These are phyloP conservation scores for Aspergillus ochraceus DNA, from an alignment of 2,329 filamentous ascomycete genomes.

Conservation along the genomic window DNA sequence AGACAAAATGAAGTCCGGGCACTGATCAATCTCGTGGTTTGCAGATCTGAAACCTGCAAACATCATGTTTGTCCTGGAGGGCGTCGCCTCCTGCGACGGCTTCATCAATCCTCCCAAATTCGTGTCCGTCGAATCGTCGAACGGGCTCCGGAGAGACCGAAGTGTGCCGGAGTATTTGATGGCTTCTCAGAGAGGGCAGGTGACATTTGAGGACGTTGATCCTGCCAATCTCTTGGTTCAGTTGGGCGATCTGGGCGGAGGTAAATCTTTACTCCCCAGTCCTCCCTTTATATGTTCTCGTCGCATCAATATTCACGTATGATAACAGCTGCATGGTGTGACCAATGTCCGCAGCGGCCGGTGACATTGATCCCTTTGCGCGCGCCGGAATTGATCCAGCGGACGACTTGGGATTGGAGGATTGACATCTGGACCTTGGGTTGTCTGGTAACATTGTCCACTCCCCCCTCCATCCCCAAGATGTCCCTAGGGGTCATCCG, in stretches of 20 bases:
- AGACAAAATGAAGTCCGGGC: not conserved
- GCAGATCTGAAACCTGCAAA: not conserved
- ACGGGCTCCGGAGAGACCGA: not conserved
- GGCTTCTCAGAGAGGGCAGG: not conserved
- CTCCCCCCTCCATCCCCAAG: too few species aligned
- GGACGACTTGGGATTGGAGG: not conserved
- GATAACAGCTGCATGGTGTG: not conserved
- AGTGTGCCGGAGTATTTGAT: not conserved
- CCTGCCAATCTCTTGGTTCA: not conserved
- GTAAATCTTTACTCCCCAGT: not conserved
- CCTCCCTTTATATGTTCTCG: not conserved
- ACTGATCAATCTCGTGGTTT: not conserved
- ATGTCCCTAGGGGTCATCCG: not conserved
- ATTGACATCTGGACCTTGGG: not conserved
- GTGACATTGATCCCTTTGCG: not conserved
- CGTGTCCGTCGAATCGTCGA: not conserved
- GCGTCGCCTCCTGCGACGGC: not conserved
- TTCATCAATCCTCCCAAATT: not conserved
- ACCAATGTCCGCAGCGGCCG: not conserved
- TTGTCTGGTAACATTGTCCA: not conserved
- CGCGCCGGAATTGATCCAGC: not conserved
- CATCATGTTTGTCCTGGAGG: not conserved
- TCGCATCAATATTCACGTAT: not conserved
- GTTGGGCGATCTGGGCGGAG: not conserved
- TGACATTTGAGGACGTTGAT: not conserved